These are phyloP conservation scores for Crithidia bombi DNA, from an alignment of 208 protist species.

Conservation along the genomic window DNA sequence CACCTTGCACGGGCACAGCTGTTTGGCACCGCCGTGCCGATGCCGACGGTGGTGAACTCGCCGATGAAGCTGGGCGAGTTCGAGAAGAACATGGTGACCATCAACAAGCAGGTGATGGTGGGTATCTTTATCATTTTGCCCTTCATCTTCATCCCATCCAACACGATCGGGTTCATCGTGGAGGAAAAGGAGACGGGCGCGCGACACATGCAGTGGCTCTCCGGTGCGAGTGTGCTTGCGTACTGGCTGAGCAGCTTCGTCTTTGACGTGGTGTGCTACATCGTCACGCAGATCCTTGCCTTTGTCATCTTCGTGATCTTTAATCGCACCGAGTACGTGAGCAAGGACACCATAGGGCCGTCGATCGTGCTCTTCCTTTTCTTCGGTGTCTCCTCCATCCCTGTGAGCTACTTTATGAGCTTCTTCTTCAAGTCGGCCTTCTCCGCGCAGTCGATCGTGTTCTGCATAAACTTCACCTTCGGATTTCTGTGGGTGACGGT, in stretches of 20 bases:
- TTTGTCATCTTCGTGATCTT: slow-evolving; percentile 78
- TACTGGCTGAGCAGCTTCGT: slow-evolving; percentile 85
- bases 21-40: slow-evolving; percentile 35
- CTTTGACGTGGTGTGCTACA: slow-evolving; percentile 74
- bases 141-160: slow-evolving; percentile 84
- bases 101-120: slow-evolving; percentile 64
- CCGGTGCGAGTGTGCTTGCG: slow-evolving; percentile 62
- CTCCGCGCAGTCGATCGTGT: slow-evolving; percentile 74
- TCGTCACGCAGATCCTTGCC: slow-evolving; percentile 60
- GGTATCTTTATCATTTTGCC: slow-evolving; percentile 83
- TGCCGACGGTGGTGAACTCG: slow-evolving; percentile 51
- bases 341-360: slow-evolving; percentile 48
- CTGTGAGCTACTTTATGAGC: slow-evolving; percentile 75
- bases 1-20: slow-evolving; percentile 57
- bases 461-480: slow-evolving; percentile 82
- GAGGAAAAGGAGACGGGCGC: slow-evolving; percentile 75
- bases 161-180: slow-evolving; percentile 82
- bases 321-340: slow-evolving; percentile 69
- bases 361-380: slow-evolving; percentile 72
- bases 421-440: slow-evolving; percentile 84
- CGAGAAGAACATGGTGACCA: slow-evolving; percentile 55
- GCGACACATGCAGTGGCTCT: slow-evolving; percentile 85
- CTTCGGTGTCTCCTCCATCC: slow-evolving; percentile 72
- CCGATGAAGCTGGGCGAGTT: slow-evolving; percentile 70
- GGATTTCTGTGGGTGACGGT: slow-evolving; percentile 83